Evolutionary conservation across 345 rosid species (phyloP).

Genomic region (Eucalyptus polyanthemos): DNA sequence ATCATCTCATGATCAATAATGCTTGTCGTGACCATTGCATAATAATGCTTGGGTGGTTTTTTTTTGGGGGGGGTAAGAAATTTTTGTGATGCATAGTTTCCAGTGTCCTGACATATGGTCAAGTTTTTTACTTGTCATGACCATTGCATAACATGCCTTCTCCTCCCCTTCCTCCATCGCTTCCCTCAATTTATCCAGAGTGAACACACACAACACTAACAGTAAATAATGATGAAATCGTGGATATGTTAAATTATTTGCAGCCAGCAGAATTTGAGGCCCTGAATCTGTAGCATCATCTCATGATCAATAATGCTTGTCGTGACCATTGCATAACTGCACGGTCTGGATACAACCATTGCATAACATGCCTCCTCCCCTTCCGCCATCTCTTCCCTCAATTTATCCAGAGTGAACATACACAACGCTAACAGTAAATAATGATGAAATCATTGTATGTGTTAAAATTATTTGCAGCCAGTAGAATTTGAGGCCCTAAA

Average conservation of each 20-base stretch:
- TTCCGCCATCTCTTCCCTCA: not conserved
- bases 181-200: not conserved
- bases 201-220: not conserved
- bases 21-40: not conserved
- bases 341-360: conserved; percentile 34
- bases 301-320: not conserved
- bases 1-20: not conserved
- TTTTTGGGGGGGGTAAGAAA: not conserved
- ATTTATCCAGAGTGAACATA: not conserved
- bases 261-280: not conserved
- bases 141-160: not conserved
- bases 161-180: not conserved
- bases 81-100: not conserved
- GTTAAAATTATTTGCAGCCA: not conserved
- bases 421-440: not conserved
- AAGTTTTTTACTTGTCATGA: not conserved
- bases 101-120: not conserved
- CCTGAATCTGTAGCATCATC: not conserved
- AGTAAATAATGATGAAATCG: not conserved
- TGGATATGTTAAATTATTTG: not conserved
- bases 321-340: not conserved
- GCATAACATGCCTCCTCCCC: not conserved
- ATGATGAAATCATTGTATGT: not conserved
- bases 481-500: not conserved
- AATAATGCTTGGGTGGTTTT: not conserved